These are phyloP conservation scores for Auriscalpium microsporum DNA, from an alignment of 768 basidiomycete genomes.

Conservation along the genomic window DNA sequence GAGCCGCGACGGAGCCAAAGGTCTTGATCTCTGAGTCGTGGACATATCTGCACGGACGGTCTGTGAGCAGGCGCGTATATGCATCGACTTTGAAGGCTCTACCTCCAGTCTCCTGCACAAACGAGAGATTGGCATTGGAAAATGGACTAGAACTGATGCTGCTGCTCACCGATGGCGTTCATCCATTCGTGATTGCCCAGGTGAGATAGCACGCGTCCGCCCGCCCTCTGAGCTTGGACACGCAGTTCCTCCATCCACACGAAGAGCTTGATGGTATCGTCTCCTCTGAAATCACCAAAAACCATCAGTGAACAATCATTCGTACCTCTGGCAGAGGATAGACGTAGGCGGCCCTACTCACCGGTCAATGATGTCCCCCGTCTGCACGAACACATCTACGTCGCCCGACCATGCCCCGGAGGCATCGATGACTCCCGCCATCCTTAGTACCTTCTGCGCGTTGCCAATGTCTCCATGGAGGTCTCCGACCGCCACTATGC, in stretches of 20 bases:
- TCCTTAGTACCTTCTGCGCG: constrained; percentile 69
- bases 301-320: not conserved
- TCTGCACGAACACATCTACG: constrained; percentile 85
- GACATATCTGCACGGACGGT: constrained; percentile 55
- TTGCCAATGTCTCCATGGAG: constrained; percentile 85
- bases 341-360: constrained; percentile 22
- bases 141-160: not conserved
- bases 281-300: constrained; percentile 45
- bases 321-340: not conserved
- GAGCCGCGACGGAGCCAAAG: constrained; percentile 62
- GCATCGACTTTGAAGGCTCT: constrained; percentile 9
- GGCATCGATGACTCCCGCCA: constrained; percentile 69
- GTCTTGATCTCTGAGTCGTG: constrained; percentile 74
- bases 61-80: not conserved
- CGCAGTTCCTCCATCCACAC: constrained; percentile 78
- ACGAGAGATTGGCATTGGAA: constrained; percentile 6
- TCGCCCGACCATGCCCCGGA: constrained; percentile 74
- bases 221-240: constrained; percentile 55
- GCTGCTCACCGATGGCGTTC: constrained; percentile 65
- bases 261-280: constrained; percentile 84
- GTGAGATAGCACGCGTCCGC: constrained; percentile 68
- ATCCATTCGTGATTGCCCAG: constrained; percentile 97
- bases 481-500: constrained; percentile 86
- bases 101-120: constrained; percentile 77
- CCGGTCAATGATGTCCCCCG: constrained; percentile 94